Base-by-base conservation (phyloP, 2,329 filamentous ascomycete species). In the Pseudopithomyces chartarum region DNA sequence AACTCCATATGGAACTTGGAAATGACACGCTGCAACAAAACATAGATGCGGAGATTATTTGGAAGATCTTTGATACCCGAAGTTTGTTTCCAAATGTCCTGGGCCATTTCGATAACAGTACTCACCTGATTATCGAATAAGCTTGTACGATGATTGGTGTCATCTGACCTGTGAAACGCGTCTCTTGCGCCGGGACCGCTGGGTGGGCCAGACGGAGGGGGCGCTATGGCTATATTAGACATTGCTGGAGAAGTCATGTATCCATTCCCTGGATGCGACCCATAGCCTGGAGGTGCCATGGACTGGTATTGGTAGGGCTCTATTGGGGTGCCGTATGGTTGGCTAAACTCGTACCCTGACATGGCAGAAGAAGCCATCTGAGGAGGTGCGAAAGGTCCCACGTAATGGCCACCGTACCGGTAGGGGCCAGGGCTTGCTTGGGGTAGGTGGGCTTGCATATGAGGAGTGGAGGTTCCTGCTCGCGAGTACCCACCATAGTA, bases 21-120 rank as follows among this genome's bases (percentile, higher is more conserved):
- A 54, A 84, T 80, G 50, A 87, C 76, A 68, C 90, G 86, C 67
- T 89, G 81, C 40, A 93, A 81, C 10, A 90, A 79, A 45, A 86
- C 82, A 57, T 84, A 84, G 15, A 90, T 80, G 61, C 86, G 85
- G 45, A 90, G 80, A 57, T 83, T 84, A 38, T 84, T 82, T 13
- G 87, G 82, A 15, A 91, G 75, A 49, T 87, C 83, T 62, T 85
- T 85, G 59, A 91, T 78, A 2, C 81, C 80, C 7, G 81, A 81
- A 2, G 87, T 82, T 20, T 79, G 76, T 59, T 84, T 83, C 88
- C 89, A 93, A 34, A 89, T 74, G 22, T 86, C 83, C 56, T 84
- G 81, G 4, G 85, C 83, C 66, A 82, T 81, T 73, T 75, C 52
- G 78, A 79, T 73, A 22, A 76, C 60, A 46, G 70, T 71, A 73